Evolutionary conservation across 2,329 filamentous ascomycete genomes (phyloP), one percentile per base, ranked within the genome.

Genomic region (Xylariaceae sp.): DNA sequence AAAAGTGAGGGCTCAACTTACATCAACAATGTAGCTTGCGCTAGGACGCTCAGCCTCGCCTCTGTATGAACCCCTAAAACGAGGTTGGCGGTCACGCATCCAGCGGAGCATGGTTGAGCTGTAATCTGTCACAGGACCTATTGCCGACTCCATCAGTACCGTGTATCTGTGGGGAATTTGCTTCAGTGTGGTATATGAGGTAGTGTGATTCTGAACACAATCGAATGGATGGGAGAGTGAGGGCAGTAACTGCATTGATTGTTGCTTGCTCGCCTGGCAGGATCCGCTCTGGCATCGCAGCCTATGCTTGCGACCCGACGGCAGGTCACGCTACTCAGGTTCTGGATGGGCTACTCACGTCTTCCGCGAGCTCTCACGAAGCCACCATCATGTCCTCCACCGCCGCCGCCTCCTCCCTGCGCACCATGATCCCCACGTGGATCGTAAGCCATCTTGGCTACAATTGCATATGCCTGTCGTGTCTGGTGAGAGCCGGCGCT

Each of bases 41-140:
- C 87, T 94, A 1, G 90, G 90, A 43, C 91, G 73, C 66, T 96
- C 91, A 34, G 77, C 72, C 67, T 95, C 89, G 54, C 89, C 81
- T 45, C 73, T 72, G 54, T 82, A 83, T 4, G 77, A 73, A 43
- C 83, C 82, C 60, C 83, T 85, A 66, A 87, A 91, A 52, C 82
- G 82, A 19, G 86, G 84, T 55, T 81, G 78, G 42, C 91, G 81
- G 59, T 89, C 81, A 57, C 86, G 85, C 78, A 95, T 88, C 87
- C 89, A 98, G 65, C 94, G 87, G 39, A 87, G 83, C 62, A 95
- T 79, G 9, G 89, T 93, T 18, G 90, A 85, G 57, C 89, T 86
- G 75, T 95, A 95, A 65, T 96, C 90, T 34, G 90, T 96, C 12
- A 95, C 88, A 34, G 89, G 86, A 50, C 89, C 89, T 95, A 9